Evolutionary conservation across 2,329 filamentous ascomycete genomes (phyloP).

Genomic region (Colletotrichum sp.): DNA sequence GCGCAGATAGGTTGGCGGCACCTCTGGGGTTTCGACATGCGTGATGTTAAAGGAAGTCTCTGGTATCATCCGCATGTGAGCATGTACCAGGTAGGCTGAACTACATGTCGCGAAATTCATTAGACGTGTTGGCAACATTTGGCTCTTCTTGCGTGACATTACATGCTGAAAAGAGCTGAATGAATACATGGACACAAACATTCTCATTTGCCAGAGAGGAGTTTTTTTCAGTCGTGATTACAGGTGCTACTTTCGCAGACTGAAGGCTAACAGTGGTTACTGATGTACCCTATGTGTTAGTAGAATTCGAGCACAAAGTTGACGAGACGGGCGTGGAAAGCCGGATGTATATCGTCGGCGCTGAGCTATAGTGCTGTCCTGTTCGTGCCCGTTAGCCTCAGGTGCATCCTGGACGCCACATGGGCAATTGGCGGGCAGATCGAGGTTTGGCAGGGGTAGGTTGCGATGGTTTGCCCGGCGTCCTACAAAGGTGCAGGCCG

Average conservation of each 20-base stretch:
- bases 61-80: not conserved
- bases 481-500: not conserved
- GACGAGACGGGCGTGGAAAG: not conserved
- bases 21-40: not conserved
- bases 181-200: not conserved
- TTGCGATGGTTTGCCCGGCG: not conserved
- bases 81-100: not conserved
- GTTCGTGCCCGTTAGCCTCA: not conserved
- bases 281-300: not conserved
- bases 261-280: not conserved
- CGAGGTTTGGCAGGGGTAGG: not conserved
- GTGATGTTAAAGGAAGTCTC: not conserved
- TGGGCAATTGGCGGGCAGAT: not conserved
- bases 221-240: accelerated
- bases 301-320: not conserved
- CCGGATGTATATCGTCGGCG: not conserved
- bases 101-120: not conserved
- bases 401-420: not conserved
- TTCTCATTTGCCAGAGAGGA: not conserved
- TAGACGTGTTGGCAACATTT: not conserved
- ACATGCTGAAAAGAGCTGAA: not conserved
- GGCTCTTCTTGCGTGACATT: not conserved
- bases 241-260: not conserved
- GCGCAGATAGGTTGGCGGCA: not conserved
- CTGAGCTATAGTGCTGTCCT: not conserved